phyloP scores from a whole-genome alignment of 2,329 filamentous ascomycete species.

The Fusarium hainanense region DNA sequence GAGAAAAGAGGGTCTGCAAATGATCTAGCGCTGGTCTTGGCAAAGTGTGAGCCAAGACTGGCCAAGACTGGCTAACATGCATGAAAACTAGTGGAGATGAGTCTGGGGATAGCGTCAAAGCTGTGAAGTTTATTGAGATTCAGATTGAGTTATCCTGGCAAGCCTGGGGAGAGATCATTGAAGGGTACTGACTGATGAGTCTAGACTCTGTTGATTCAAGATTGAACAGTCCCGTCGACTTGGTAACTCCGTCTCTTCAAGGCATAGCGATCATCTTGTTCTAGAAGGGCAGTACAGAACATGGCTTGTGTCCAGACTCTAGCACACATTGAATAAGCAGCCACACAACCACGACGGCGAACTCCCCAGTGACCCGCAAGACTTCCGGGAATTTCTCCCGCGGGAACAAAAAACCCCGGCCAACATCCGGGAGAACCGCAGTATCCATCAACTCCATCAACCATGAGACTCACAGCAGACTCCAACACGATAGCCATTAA shows the following conservation, averaged over 20 bases:
- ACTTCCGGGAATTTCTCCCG: background rate
- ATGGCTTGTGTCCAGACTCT: background rate
- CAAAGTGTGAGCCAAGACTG: background rate
- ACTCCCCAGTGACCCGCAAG: background rate
- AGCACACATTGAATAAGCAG: background rate
- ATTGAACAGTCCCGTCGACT: background rate
- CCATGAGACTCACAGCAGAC: background rate
- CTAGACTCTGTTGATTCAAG: background rate
- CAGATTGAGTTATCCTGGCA: background rate
- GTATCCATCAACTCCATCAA: background rate
- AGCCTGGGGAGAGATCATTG: no score
- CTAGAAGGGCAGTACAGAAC: background rate
- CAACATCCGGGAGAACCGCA: background rate
- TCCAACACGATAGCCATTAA: background rate
- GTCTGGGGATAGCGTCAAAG: background rate
- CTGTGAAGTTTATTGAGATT: background rate
- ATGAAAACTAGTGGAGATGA: background rate
- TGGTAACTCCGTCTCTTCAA: background rate
- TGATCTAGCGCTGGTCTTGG: slow-evolving; percentile 1
- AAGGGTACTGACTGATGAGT: background rate
- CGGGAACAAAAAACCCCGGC: background rate
- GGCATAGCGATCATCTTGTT: background rate
- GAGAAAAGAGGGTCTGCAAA: slow-evolving; percentile 7
- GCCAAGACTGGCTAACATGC: background rate
- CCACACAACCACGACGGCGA: background rate